Evolutionary conservation across 2,329 filamentous ascomycete species (phyloP), one percentile per base, ranked within the genome.

Genomic region (Penicillium hordei): DNA sequence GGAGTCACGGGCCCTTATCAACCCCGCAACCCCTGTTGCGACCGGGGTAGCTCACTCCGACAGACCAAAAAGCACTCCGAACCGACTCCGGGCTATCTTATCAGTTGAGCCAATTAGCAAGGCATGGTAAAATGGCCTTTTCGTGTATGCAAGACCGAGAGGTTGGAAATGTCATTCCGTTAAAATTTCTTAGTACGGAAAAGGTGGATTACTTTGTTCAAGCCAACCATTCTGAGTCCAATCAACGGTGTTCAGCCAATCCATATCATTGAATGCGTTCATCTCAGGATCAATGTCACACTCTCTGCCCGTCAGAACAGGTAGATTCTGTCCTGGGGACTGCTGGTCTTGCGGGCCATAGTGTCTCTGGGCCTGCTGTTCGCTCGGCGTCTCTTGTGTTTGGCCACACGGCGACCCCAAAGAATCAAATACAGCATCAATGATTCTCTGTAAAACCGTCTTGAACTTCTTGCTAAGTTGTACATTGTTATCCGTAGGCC

Each of bases 181-280:
- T 23, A 7, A 34, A 7, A 12, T 23, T 46, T 29, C 13, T 23
- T 23, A 33, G n/a, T 44, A 44, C 9, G 42, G 19, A 23, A 48
- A 48, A 4, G 29, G 27, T n/a, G 45, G 45, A 34, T 48, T 48
- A 12, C 13, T 36, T 36, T 48, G 34, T 13, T 50, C 48, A 39
- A 50, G 48, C 48, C 48, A 50, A 17, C 33, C 31, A 27, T 36
- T 36, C 17, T 50, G 48, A 36, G 48, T 50, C 48, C 48, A 50
- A 29, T 50, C 48, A 19, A 50, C 23, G 13, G 34, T 50, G 48
- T 50, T 50, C n/a, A 50, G 34, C 48, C 48, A 50, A 29, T 50
- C 48, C 48, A 50, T 50, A 29, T 50, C 34, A 13, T 39, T 21
- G 7, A 50, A 38, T 25, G 34, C n/a, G 17, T 19, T 50, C n/a